A percentile compares a stretch with the other conserved stretches of the same genome.
Evolutionary conservation across 352 stramenopile genomes (phyloP).

Genomic region (Globisporangium middletonii): DNA sequence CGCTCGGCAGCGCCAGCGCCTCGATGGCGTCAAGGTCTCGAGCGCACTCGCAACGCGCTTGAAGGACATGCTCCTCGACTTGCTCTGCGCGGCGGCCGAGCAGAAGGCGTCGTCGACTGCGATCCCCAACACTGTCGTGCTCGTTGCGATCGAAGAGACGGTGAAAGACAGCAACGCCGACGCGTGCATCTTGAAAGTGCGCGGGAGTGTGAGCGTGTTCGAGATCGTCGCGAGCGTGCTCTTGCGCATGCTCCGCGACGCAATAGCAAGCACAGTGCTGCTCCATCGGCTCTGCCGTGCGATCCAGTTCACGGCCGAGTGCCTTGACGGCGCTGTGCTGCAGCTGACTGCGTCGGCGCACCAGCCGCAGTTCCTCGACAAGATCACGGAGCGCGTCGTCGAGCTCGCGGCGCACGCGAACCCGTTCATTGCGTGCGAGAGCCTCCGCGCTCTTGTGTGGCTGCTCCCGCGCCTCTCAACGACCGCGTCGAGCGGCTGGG

Average conservation of each 20-base stretch:
- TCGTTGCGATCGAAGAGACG: conserved; percentile 54
- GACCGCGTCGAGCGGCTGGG: conserved; percentile 23
- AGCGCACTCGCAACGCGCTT: conserved; percentile 33
- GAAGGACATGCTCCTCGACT: conserved; percentile 50
- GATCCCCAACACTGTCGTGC: conserved; percentile 26
- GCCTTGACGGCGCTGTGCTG: conserved; percentile 38
- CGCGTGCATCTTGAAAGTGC: conserved; percentile 41
- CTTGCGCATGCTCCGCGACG: conserved; percentile 27
- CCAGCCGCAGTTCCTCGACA: conserved; percentile 47
- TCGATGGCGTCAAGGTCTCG: conserved; percentile 42
- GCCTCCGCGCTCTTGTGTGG: conserved; percentile 65
- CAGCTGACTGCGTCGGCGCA: conserved; percentile 30
- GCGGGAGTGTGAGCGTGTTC: conserved; percentile 43
- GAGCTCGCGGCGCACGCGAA: conserved; percentile 36
- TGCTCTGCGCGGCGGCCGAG: conserved; percentile 21
- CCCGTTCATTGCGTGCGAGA: conserved; percentile 49
- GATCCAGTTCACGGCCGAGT: conserved; percentile 48
- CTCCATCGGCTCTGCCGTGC: conserved; percentile 46
- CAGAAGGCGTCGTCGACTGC: conserved; percentile 8
- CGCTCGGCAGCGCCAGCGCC: conserved; percentile 20
- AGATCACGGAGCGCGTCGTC: conserved; percentile 40
- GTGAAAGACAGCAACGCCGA: conserved; percentile 31
- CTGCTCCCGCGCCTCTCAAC: conserved; percentile 36
- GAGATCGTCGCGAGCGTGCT: conserved; percentile 43
- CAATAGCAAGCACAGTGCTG: conserved; percentile 18